Base-by-base conservation (phyloP, 768 basidiomycete species). In the Austroboletus eburneus region DNA sequence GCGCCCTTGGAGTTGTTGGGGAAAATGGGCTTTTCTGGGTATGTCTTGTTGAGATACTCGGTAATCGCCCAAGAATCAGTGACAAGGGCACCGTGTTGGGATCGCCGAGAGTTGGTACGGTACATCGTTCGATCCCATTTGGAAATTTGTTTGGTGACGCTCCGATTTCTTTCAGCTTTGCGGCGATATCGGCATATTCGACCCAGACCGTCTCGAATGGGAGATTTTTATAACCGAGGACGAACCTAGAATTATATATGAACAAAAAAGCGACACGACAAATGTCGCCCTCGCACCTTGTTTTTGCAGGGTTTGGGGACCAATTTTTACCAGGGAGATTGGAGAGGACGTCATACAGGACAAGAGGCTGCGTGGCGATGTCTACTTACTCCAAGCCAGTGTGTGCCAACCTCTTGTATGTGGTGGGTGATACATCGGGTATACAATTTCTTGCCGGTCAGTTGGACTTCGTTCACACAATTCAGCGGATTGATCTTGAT, bases 291-390 rank as follows among this genome's bases (percentile, higher is more conserved):
- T 50, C 46, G 9, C 2, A 55, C 74, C 72, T 70, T 25, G 69
- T 55, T 47, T 64, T 75, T 52, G 61, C 67, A 4, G 66, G 57
- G 42, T 72, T 75, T 4, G 66, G 65, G 1, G 72, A 63, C 65
- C 65, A 72, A 4, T n/a, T 48, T n/a, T 60, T 63, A 4, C 56
- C 61, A 0, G 65, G 59, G 9, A 62, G 43, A 6, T 59, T 58
- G 33, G 61, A 67, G 16, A 68, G 62, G 22, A 67, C 63, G 20
- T 73, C 72, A 24, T 69, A 71, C 43, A 73, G 57, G 42, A 59
- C 52, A 17, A 71, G 63, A 1, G 65, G 53, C 14, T 51, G 38
- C 62, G 62, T 64, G 2, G 22, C 30, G 17, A 12, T 39, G 16
- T 44, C 43, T 38, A n/a, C 27, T 6, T 21, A 7, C 14, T 46